Base-by-base conservation (phyloP, 1,284 basidiomycete species). In the Coniophora puteana region DNA sequence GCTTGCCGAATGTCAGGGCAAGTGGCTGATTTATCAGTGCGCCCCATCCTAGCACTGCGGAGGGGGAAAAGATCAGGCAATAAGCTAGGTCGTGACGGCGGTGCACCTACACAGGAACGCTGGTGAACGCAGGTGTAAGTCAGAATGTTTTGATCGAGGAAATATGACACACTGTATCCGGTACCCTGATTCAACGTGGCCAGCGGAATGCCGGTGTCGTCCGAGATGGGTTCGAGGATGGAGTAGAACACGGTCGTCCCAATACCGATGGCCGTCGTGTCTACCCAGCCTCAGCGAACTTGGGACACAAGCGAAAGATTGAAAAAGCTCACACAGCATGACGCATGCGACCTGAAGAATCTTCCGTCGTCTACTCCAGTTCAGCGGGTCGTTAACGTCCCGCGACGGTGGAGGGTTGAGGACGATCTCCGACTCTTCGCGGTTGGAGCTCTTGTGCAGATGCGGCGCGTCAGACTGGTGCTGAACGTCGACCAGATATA, bases 401-500 rank as follows among this genome's bases (percentile, higher is more conserved):
- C 42, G 45, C 14, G 48, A 49, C 22, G 48, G 48, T 20, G 47
- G 46, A 13, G 48, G 48, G 40, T 47, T 49, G 14, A 49, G 48
- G 7, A 49, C 48, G 18, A 49, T 49, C 7, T 47, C 37, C 34
- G 37, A 41, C 17, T 40, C 31, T n/a, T n/a, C n/a, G n/a, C n/a
- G n/a, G n/a, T n/a, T n/a, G n/a, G n/a, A n/a, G n/a, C n/a, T n/a
- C 22, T 40, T 34, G 25, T 14, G 43, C 11, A 43, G 43, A 23
- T 49, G 48, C 26, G 43, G 28, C n/a, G 40, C 43, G 5, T 39
- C 27, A 29, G 41, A 41, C 21, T 40, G 41, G n/a, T 40, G 40
- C 20, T 49, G 48, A n/a, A 49, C 47, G 25, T 49, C 47, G 13
- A 49, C 48, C 8, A 49, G 40, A 35, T 49, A 49, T 10, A 49